Conservation (phyloP, 164 flowering plant species). For the Vitis vinifera region DNA sequence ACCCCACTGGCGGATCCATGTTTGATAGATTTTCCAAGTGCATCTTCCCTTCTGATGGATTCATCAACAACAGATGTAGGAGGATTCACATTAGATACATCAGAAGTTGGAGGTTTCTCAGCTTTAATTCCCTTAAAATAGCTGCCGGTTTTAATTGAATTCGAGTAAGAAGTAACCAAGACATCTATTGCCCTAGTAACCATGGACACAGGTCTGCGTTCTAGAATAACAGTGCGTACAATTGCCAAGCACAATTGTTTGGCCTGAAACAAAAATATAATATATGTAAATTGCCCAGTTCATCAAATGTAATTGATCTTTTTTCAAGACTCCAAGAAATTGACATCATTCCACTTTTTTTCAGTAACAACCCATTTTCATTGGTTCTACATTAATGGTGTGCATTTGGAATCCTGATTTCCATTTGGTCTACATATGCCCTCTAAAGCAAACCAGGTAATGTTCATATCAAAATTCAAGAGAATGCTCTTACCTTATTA, state of each 20-base stretch:
- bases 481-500: conserved; percentile 46
- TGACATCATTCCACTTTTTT: too few species aligned
- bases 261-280: conserved; percentile 55
- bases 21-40: conserved; percentile 24
- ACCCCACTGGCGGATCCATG: conserved; percentile 19
- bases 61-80: conserved; percentile 29
- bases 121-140: conserved; percentile 37
- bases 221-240: conserved; percentile 67
- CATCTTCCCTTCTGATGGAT: conserved; percentile 23
- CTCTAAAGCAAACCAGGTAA: too few species aligned
- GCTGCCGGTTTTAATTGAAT: conserved; percentile 52
- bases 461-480: too few species aligned
- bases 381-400: too few species aligned
- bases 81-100: conserved; percentile 23
- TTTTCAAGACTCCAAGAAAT: too few species aligned
- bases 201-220: conserved; percentile 68
- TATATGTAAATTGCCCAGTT: neutral
- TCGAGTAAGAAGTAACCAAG: conserved; percentile 60
- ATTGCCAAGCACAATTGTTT: conserved; percentile 74
- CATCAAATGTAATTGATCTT: too few species aligned
- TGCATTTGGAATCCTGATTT: too few species aligned
- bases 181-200: conserved; percentile 79
- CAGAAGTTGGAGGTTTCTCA: conserved; percentile 40
- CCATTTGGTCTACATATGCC: too few species aligned
- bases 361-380: too few species aligned